Evolutionary conservation across 192 early-diverging fungal genomes (phyloP).

Genomic region (Backusella morwellensis): DNA sequence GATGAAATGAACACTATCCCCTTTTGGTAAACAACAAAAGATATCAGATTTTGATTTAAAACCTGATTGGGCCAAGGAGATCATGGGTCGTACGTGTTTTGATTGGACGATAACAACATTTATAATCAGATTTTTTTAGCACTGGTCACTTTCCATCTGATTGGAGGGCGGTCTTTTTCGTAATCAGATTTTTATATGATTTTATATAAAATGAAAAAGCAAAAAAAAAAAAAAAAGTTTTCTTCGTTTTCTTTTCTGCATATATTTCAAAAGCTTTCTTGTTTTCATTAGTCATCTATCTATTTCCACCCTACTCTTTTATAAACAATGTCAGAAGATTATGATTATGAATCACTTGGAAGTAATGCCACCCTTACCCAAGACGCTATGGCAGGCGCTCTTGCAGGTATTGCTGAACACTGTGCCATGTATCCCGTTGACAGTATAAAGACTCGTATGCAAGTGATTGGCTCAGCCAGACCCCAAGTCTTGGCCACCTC

Average conservation of each 20-base stretch:
- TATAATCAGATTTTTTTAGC: not conserved
- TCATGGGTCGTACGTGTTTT: not conserved
- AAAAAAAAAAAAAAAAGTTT: not conserved
- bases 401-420: conserved; percentile 98
- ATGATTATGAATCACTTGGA: conserved; percentile 91
- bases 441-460: conserved; percentile 96
- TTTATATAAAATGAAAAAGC: too few relatives aligned
- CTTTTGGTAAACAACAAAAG: not conserved
- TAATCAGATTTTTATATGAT: too few relatives aligned
- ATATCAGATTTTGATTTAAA: not conserved
- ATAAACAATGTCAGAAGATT: conserved; percentile 49
- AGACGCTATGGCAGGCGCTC: conserved; percentile 86
- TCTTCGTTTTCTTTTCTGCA: not conserved
- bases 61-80: not conserved
- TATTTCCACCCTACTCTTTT: not conserved
- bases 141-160: not conserved
- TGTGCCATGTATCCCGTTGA: conserved; percentile 94
- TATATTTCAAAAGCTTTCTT: not conserved
- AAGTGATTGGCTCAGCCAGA: conserved; percentile 63
- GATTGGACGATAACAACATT: conserved; percentile 1
- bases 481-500: conserved; percentile 1
- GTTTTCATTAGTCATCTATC: not conserved
- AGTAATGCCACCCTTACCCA: conserved; percentile 73
- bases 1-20: not conserved
- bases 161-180: too few relatives aligned